Evolutionary conservation across 768 basidiomycete genomes (phyloP).

Genomic region (Rickenella mellea): DNA sequence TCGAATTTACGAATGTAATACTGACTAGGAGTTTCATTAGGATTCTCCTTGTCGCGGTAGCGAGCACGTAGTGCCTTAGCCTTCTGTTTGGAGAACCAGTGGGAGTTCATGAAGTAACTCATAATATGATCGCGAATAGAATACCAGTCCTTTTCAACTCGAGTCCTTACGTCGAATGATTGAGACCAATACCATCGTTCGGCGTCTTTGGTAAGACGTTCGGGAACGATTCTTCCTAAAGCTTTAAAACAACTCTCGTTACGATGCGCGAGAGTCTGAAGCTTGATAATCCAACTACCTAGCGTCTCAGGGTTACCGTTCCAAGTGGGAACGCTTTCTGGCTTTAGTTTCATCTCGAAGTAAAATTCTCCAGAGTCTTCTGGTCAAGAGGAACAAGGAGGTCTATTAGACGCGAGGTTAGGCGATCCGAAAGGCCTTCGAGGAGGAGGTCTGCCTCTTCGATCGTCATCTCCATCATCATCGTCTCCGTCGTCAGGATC

Average conservation of each 20-base stretch:
- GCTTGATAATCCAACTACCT: conserved; percentile 19
- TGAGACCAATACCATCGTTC: conserved; percentile 24
- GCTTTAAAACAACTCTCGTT: conserved; percentile 15
- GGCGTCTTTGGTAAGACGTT: conserved; percentile 16
- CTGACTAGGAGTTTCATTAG: conserved; percentile 21
- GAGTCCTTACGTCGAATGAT: conserved; percentile 2
- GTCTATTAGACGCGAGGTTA: no score
- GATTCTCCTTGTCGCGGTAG: conserved; percentile 19
- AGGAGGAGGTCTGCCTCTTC: no score
- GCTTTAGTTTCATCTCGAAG: conserved; percentile 23
- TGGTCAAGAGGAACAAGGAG: no score
- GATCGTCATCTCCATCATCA: no score
- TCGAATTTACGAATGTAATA: conserved; percentile 25
- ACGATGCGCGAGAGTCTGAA: conserved; percentile 15
- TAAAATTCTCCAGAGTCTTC: no score
- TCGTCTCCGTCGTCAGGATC: no score
- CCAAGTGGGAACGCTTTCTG: conserved; percentile 22
- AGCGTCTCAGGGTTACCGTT: conserved; percentile 21
- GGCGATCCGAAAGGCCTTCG: no score
- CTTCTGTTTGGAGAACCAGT: conserved; percentile 20
- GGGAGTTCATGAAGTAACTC: conserved; percentile 23
- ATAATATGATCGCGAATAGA: conserved; percentile 16
- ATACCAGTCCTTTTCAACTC: conserved; percentile 20
- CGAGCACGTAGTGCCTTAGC: conserved; percentile 14
- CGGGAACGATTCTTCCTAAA: conserved; percentile 21